These are phyloP conservation scores for Hypoxylon lenormandii DNA, from an alignment of 495 filamentous ascomycete genomes.

Conservation along the genomic window DNA sequence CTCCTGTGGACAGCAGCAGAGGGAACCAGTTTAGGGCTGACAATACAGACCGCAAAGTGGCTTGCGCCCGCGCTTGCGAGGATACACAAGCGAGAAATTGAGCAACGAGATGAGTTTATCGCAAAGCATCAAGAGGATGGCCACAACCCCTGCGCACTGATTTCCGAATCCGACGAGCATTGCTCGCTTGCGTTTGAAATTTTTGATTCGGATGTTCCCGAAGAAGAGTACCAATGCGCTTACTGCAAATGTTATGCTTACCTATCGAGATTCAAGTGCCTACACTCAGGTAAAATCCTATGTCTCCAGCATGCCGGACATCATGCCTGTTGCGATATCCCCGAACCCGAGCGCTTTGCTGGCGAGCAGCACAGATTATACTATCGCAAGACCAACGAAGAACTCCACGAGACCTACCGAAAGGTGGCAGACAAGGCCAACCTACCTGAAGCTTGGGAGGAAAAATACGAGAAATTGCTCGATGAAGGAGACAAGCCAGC, in stretches of 20 bases:
- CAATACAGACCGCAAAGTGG: slow-evolving; percentile 94
- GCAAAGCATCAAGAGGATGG: slow-evolving; percentile 69
- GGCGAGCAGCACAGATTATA: slow-evolving; percentile 74
- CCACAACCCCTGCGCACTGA: slow-evolving; percentile 59
- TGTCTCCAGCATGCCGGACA: slow-evolving; percentile 82
- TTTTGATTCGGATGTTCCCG: slow-evolving; percentile 79
- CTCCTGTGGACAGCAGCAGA: slow-evolving; percentile 85
- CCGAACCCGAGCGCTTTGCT: slow-evolving; percentile 69
- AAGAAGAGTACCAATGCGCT: slow-evolving; percentile 89
- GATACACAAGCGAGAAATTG: slow-evolving; percentile 77
- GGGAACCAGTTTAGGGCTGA: slow-evolving; percentile 74
- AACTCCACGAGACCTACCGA: slow-evolving; percentile 71
- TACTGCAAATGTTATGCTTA: slow-evolving; percentile 94
- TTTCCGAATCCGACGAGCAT: slow-evolving; percentile 52
- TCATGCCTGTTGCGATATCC: slow-evolving; percentile 79
- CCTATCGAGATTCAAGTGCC: slow-evolving; percentile 88
- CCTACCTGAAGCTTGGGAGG: slow-evolving; percentile 87
- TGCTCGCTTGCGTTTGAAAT: slow-evolving; percentile 62
- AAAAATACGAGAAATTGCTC: slow-evolving; percentile 86
- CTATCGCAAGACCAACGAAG: slow-evolving; percentile 80
- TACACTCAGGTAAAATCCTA: slow-evolving; percentile 77
- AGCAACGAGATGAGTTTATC: slow-evolving; percentile 74
- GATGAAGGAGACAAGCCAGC: slow-evolving; percentile 84
- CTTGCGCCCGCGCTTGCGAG: slow-evolving; percentile 85
- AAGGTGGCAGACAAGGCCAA: slow-evolving; percentile 87